Conservation (phyloP, 257 asterid species). For the Petrea volubilis region DNA sequence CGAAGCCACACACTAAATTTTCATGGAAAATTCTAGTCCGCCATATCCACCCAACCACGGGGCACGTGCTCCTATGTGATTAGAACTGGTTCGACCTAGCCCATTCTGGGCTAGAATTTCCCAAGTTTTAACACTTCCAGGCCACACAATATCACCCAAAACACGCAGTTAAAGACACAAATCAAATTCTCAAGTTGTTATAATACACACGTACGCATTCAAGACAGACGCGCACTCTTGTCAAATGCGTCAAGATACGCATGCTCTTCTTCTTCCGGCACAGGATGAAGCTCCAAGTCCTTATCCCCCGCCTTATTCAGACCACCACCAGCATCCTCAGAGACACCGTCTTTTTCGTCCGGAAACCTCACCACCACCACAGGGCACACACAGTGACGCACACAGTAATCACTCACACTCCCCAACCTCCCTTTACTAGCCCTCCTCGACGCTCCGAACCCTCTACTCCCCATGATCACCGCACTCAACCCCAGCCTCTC, state of each 20-base stretch:
- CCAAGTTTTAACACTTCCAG: too few relatives aligned
- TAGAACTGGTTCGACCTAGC: too few relatives aligned
- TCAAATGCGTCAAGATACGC: conserved; percentile 39
- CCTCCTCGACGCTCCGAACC: conserved; percentile 48
- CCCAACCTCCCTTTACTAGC: conserved; percentile 44
- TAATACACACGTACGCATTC: neutral
- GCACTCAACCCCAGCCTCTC: conserved; percentile 58
- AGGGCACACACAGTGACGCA: conserved; percentile 55
- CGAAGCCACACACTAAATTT: neutral
- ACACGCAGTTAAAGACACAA: neutral
- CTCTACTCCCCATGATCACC: conserved; percentile 57
- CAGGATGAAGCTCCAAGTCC: conserved; percentile 34
- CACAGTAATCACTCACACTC: conserved; percentile 56
- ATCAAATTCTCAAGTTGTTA: neutral
- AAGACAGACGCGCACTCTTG: conserved; percentile 25
- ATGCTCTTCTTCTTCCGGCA: conserved; percentile 49
- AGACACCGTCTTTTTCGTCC: conserved; percentile 39
- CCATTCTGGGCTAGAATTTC: too few relatives aligned
- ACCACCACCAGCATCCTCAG: conserved; percentile 1
- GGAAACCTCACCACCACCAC: conserved; percentile 49
- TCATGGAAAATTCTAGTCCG: too few relatives aligned
- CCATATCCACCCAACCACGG: too few relatives aligned
- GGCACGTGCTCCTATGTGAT: too few relatives aligned
- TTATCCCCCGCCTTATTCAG: conserved; percentile 17
- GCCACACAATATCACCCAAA: neutral